A percentile compares a stretch with the other conserved stretches of the same genome.
Evolutionary conservation across 495 filamentous ascomycete species (phyloP).

Genomic region (Lentithecium fluviatile): DNA sequence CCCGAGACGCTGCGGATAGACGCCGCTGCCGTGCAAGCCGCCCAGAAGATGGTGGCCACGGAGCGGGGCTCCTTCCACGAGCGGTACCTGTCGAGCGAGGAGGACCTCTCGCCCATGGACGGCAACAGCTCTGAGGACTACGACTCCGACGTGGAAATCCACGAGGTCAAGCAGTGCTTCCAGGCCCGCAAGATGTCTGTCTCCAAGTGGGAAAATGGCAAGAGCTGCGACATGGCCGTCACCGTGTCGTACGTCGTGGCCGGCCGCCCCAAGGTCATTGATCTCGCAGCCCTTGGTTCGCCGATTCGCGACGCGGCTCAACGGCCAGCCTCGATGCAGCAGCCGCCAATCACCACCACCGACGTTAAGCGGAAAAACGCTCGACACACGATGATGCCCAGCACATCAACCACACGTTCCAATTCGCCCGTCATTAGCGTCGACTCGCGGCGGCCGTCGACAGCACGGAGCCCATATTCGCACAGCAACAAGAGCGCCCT

Average conservation of each 20-base stretch:
- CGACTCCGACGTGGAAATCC: slow-evolving; percentile 20
- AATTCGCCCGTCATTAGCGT: slow-evolving; percentile 9
- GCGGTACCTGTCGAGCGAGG: slow-evolving; percentile 33
- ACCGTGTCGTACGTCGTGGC: slow-evolving; percentile 31
- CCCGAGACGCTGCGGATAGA: slow-evolving; percentile 29
- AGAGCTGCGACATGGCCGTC: slow-evolving; percentile 34
- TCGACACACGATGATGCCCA: slow-evolving; percentile 18
- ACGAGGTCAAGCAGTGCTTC: slow-evolving; percentile 17
- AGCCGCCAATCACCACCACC: slow-evolving; percentile 25
- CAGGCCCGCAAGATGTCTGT: slow-evolving; percentile 23
- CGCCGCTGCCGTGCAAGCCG: slow-evolving; percentile 17
- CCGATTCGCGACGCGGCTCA: slow-evolving; percentile 17
- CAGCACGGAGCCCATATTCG: not conserved
- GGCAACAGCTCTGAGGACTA: not conserved
- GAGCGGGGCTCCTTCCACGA: slow-evolving; percentile 31
- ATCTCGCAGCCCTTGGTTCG: slow-evolving; percentile 23
- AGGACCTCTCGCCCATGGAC: slow-evolving; percentile 36
- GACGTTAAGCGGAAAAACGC: slow-evolving; percentile 2
- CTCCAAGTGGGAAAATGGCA: slow-evolving; percentile 17
- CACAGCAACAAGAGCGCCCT: slow-evolving; percentile 15
- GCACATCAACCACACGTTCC: slow-evolving; percentile 16
- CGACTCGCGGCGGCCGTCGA: slow-evolving; percentile 14
- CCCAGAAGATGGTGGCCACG: slow-evolving; percentile 9
- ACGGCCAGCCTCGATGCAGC: slow-evolving; percentile 30
- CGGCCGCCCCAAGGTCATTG: slow-evolving; percentile 33